Base-by-base conservation (phyloP, 139 green algal species). In the Yamagishiella unicocca region DNA sequence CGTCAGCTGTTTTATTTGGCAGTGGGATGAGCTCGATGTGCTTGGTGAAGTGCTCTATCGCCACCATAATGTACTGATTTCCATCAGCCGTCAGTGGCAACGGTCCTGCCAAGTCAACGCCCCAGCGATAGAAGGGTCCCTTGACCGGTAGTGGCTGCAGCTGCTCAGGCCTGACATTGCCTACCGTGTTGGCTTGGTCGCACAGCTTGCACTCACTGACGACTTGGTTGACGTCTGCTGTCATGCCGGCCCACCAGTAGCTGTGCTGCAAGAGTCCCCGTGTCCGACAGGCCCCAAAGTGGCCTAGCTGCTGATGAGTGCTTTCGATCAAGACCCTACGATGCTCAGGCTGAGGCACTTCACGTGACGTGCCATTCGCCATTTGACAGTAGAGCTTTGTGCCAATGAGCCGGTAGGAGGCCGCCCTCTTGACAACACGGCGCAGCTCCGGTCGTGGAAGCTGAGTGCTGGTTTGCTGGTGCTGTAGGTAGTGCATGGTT, bases 31-130 rank as follows among this genome's bases (percentile, higher is more conserved):
- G 21, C 46, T 89, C 87, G 0, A 90, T 43, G n/a, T 66, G 58
- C 29, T 91, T 90, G n/a, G 7, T 70, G 24, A 87, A 78, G 35
- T 87, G 64, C 38, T 93, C 88, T 8, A 91, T 89, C 0, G 54
- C 62, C 4, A 93, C 53, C 77, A 91, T 85, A 1, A 90, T 43
- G 62, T 90, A 89, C 22, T 35, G 75, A 40, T 87, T 64, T 31
- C 81, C 53, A 1, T 17, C 3, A 0, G 1, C 27, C 27, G 31
- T 81, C 27, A 46, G 27, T 12, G 70, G 53, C 0, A 93, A 61
- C 42, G 55, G 31, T 0, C 83, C n/a, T 55, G 24, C 64, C 0
- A 89, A 9, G 67, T 91, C 88, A 7, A 91, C 58, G n/a, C 43
- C 17, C 82, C 75, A 91, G 45, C 83, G 75, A 42, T 87, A 91